Conservation (phyloP, 225 moss, liverwort and hornwort species). For the Rhytidiadelphus loreus region DNA sequence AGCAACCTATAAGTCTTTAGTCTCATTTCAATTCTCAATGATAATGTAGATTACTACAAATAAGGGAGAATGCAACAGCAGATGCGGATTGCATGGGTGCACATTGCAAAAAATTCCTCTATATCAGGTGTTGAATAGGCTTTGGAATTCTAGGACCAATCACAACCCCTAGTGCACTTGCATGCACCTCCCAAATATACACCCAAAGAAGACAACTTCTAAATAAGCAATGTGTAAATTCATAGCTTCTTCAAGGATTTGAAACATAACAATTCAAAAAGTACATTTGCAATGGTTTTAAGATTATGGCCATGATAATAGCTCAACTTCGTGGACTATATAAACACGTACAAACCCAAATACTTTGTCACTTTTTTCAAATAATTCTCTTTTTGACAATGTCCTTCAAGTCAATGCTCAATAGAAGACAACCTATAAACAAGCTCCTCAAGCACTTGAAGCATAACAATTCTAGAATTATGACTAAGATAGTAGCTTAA, state of each 20-base stretch:
- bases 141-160: not conserved
- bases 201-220: not conserved
- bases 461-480: not conserved
- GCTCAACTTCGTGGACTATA: rapidly evolving
- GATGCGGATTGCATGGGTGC: rapidly evolving
- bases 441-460: too few relatives aligned
- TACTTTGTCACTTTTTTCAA: not conserved
- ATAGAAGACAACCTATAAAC: not conserved
- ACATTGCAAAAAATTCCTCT: not conserved
- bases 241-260: not conserved
- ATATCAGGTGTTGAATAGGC: rapidly evolving
- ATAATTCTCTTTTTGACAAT: not conserved
- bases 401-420: not conserved
- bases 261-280: not conserved
- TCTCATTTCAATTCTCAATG: not conserved
- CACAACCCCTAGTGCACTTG: rapidly evolving
- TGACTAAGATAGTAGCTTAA: not conserved
- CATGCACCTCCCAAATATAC: not conserved
- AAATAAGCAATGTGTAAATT: not conserved
- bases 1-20: not conserved
- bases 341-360: not conserved
- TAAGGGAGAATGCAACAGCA: rapidly evolving
- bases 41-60: not conserved
- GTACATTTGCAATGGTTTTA: not conserved
- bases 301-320: not conserved